These are phyloP conservation scores for Boletus subparvulus DNA, from an alignment of 768 basidiomycete species.

Conservation along the genomic window DNA sequence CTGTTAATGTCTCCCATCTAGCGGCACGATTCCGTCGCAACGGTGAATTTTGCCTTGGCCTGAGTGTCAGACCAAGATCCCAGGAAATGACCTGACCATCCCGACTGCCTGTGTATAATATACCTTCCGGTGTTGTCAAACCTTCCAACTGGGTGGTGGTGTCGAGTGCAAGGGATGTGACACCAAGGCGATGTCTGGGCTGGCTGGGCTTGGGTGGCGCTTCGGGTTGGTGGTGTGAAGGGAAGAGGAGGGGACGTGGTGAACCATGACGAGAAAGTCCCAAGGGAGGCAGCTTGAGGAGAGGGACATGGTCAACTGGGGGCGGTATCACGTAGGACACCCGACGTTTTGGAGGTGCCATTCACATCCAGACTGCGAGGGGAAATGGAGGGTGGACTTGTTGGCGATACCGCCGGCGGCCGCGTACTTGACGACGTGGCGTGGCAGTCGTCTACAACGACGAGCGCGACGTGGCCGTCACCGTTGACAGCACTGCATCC, in stretches of 20 bases:
- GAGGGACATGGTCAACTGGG: conserved; percentile 59
- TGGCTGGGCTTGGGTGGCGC: conserved; percentile 36
- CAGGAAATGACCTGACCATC: conserved; percentile 88
- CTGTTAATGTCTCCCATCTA: conserved; percentile 81
- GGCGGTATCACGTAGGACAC: conserved; percentile 89
- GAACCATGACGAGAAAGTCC: conserved; percentile 64
- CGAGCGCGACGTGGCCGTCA: background rate
- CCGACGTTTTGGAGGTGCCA: conserved; percentile 57
- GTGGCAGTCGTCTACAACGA: conserved; percentile 7
- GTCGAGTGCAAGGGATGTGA: conserved; percentile 86
- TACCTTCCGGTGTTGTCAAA: conserved; percentile 70
- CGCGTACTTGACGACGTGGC: conserved; percentile 2
- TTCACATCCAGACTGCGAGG: conserved; percentile 23
- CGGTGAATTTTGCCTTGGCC: conserved; percentile 36
- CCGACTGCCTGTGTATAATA: conserved; percentile 85
- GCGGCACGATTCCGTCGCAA: conserved; percentile 31
- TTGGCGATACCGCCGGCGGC: background rate
- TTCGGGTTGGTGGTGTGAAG: conserved; percentile 29
- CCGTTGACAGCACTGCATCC: conserved; percentile 6
- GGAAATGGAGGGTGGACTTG: background rate
- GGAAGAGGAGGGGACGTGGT: conserved; percentile 65
- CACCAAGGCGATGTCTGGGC: conserved; percentile 84
- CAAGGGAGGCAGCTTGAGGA: conserved; percentile 68
- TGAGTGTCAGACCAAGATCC: conserved; percentile 74
- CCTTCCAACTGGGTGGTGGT: conserved; percentile 75